Evolutionary conservation across 2,329 filamentous ascomycete species (phyloP).

Genomic region (Herpotrichia juniperi): DNA sequence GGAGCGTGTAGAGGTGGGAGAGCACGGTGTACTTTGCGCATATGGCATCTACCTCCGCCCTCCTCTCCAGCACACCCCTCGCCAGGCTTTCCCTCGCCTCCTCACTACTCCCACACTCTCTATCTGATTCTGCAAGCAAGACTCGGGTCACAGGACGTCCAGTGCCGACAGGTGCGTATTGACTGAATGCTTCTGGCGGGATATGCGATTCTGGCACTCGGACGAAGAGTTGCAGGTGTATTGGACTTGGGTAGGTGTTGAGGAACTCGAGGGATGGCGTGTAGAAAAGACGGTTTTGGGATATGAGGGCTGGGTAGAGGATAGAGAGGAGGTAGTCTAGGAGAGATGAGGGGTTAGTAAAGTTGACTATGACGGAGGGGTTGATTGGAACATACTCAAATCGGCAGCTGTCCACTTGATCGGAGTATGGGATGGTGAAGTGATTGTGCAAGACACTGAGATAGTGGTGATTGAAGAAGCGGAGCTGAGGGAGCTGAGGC

Average conservation of each 20-base stretch:
- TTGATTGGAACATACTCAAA: conserved; percentile 16
- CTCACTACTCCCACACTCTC: background rate
- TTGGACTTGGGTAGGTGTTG: conserved; percentile 2
- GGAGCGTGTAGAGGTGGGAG: conserved; percentile 8
- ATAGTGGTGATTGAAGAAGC: background rate
- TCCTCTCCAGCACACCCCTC: conserved; percentile 7
- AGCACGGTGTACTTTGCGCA: conserved; percentile 19
- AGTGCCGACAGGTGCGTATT: conserved; percentile 22
- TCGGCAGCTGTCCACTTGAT: conserved; percentile 23
- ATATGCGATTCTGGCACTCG: background rate
- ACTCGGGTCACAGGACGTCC: conserved; percentile 14
- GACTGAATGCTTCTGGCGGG: conserved; percentile 10
- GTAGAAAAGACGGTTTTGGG: conserved; percentile 16
- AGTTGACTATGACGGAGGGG: background rate
- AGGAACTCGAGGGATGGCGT: conserved; percentile 19
- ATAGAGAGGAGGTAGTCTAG: conserved; percentile 25
- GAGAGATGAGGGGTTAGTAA: conserved; percentile 4
- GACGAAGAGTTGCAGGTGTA: conserved; percentile 18
- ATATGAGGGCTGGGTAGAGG: conserved; percentile 17
- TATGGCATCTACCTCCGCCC: background rate
- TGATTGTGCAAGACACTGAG: background rate
- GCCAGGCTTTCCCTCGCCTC: conserved; percentile 19
- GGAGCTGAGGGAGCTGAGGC: background rate
- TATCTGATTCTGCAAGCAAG: conserved; percentile 16
- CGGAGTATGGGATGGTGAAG: background rate